Percentiles rank a stretch among this genome's conserved stretches.
Evolutionary conservation across 805 yeast species (phyloP).

Genomic region (Sungouiozyma ichnusensis): DNA sequence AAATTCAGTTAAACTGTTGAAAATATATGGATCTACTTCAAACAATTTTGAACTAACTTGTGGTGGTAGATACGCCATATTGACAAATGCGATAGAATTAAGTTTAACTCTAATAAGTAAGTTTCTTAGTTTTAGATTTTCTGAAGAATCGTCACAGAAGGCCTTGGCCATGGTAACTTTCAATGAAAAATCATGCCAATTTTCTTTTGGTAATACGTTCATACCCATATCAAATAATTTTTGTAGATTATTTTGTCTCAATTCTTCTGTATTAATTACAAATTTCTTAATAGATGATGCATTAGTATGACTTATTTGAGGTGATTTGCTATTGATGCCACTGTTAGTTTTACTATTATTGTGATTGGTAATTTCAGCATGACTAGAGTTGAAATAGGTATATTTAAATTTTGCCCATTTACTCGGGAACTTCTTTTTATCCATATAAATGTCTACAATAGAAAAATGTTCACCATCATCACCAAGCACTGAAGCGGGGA

Average conservation of each 20-base stretch:
- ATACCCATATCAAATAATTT: slow-evolving; percentile 56
- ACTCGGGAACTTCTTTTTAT: slow-evolving; percentile 37
- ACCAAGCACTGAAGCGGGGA: slow-evolving; percentile 39
- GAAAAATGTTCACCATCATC: slow-evolving; percentile 34
- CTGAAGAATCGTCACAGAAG: slow-evolving; percentile 46
- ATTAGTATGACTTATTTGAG: slow-evolving; percentile 1
- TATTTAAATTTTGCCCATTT: slow-evolving; percentile 48
- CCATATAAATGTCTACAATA: slow-evolving; percentile 37
- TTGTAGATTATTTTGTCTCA: slow-evolving; percentile 43
- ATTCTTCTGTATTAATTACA: slow-evolving; percentile 42
- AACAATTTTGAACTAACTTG: slow-evolving; percentile 55
- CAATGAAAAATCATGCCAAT: slow-evolving; percentile 52
- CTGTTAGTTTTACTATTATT: neutral
- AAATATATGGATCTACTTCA: slow-evolving; percentile 60
- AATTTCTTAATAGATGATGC: slow-evolving; percentile 35
- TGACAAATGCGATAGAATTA: slow-evolving; percentile 53
- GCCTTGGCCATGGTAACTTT: slow-evolving; percentile 62
- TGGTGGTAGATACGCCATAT: slow-evolving; percentile 46
- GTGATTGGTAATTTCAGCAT: slow-evolving; percentile 10
- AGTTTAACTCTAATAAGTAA: slow-evolving; percentile 55
- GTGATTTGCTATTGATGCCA: slow-evolving; percentile 11
- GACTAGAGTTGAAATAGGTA: slow-evolving; percentile 34
- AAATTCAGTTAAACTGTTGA: slow-evolving; percentile 60
- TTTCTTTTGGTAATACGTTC: slow-evolving; percentile 48
- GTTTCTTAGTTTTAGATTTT: slow-evolving; percentile 44